Evolutionary conservation across 1,284 basidiomycete genomes (phyloP), one percentile per base, ranked within the genome.

Genomic region (Lentinula novae-zelandiae): DNA sequence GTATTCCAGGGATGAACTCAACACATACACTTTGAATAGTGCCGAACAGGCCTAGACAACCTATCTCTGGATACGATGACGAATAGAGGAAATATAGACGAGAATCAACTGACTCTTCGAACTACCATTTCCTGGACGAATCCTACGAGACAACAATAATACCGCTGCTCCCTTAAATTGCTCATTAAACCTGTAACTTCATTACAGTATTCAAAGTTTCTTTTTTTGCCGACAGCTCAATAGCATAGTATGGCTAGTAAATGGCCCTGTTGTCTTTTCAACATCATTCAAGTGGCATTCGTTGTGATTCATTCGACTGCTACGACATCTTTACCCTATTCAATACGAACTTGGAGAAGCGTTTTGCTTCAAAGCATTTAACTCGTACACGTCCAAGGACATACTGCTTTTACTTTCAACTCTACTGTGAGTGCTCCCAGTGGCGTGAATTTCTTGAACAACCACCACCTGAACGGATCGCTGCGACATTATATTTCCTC

Each of bases 21-120:
- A 15, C 22, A 39, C n/a, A 15, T 10, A 10, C 17, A 63, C 48
- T 50, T 27, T 4, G 34, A 55, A 40, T 60, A 74, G 69, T 75
- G n/a, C 69, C 78, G 38, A 71, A 76, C 62, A 73, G 78, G 20
- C 63, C 72, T 36, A 73, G 79, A 63, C 68, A 70, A 64, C 62
- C 68, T 57, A 70, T 80, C 31, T 65, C 71, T 33, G 78, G 78
- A 20, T 80, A 79, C 60, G 79, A 80, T 6, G 78, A 80, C 58
- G 74, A 78, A 64, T 74, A 71, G 60, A 56, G 7, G 39, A 57
- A 38, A 3, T 33, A 50, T 57, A 50, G 46, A 58, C 31, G 42
- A 50, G 13, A 38, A 48, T 12, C 34, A 20, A 33, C 27, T 27
- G 27, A 27, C 27, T 36, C 5, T 36, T 53, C 17, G n/a, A n/a